These are phyloP conservation scores for Boletus huronensis DNA, from an alignment of 768 basidiomycete species.

Conservation along the genomic window DNA sequence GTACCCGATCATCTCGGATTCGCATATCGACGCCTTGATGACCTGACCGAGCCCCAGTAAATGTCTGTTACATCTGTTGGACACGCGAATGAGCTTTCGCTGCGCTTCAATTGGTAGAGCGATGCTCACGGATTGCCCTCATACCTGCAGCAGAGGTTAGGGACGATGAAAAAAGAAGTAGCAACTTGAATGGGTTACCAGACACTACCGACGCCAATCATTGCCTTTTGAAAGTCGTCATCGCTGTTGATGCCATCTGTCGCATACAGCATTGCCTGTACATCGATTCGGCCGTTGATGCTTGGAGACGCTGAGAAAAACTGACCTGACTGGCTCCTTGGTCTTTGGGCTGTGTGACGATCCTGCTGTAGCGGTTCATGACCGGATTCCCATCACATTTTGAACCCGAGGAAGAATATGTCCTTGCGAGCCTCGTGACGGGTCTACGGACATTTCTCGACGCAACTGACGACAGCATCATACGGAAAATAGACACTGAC, in stretches of 20 bases:
- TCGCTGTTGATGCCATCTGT: slow-evolving; percentile 85
- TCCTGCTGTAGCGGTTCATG: slow-evolving; percentile 72
- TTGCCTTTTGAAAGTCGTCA: slow-evolving; percentile 88
- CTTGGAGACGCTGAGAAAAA: neutral
- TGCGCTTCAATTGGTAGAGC: neutral
- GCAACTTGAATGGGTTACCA: slow-evolving; percentile 59
- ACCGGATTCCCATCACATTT: slow-evolving; percentile 40
- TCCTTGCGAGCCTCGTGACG: slow-evolving; percentile 28
- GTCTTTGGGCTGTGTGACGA: slow-evolving; percentile 86
- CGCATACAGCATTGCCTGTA: slow-evolving; percentile 97
- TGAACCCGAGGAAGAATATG: slow-evolving; percentile 37
- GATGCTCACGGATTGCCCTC: slow-evolving; percentile 92
- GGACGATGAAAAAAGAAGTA: slow-evolving; percentile 1
- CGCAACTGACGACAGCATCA: slow-evolving; percentile 25
- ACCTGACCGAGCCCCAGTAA: slow-evolving; percentile 84
- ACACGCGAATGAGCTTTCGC: neutral
- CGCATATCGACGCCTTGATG: slow-evolving; percentile 74
- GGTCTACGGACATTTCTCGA: slow-evolving; percentile 16
- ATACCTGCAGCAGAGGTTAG: slow-evolving; percentile 59
- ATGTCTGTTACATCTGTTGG: slow-evolving; percentile 87
- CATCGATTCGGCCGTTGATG: neutral
- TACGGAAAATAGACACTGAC: neutral
- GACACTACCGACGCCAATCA: slow-evolving; percentile 96
- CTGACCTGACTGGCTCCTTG: slow-evolving; percentile 91
- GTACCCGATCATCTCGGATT: slow-evolving; percentile 81